Evolutionary conservation across 306 rosid species (phyloP).

Genomic region (Prunus mume): DNA sequence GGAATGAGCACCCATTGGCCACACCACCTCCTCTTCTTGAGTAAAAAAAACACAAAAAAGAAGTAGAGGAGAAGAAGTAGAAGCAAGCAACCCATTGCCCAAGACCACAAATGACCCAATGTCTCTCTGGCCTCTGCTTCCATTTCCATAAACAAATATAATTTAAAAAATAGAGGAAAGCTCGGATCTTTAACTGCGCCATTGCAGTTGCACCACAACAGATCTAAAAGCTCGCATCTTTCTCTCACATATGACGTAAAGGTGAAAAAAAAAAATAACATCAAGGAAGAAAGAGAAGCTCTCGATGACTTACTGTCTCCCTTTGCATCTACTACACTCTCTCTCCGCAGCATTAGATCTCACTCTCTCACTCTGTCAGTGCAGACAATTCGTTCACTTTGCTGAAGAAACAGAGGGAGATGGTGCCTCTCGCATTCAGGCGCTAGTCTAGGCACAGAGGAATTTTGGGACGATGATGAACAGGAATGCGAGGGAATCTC

Average conservation of each 20-base stretch:
- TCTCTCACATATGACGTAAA: conserved; percentile 21
- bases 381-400: not conserved
- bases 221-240: not conserved
- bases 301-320: conserved; percentile 17
- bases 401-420: not conserved
- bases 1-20: not conserved
- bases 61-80: not conserved
- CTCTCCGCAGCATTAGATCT: conserved; percentile 5
- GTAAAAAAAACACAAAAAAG: not conserved
- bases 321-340: conserved; percentile 27
- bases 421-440: not conserved
- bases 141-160: conserved; percentile 4
- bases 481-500: conserved; percentile 58
- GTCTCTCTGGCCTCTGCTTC: not conserved
- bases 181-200: not conserved
- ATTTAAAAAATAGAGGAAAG: not conserved
- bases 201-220: not conserved
- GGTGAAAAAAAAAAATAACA: not conserved
- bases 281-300: not conserved
- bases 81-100: not conserved
- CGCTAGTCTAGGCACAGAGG: not conserved
- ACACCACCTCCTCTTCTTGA: not conserved
- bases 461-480: conserved; percentile 32
- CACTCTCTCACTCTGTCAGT: not conserved
- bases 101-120: not conserved